A percentile compares a stretch with the other conserved stretches of the same genome.
phyloP scores from a whole-genome alignment of 116 monocot genomes.

The Trichopus zeylanicus region DNA sequence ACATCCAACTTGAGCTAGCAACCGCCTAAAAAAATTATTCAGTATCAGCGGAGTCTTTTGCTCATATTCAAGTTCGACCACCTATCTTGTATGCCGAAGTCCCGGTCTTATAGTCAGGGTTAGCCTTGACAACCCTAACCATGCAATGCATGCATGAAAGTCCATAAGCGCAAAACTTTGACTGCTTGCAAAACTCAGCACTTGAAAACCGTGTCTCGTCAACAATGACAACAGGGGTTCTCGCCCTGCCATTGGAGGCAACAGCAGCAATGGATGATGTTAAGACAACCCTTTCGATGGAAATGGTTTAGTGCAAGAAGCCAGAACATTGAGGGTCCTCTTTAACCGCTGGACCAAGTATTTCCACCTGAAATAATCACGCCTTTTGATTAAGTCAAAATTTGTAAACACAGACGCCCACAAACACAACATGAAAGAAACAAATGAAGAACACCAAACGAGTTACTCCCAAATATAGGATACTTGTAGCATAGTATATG shows the following conservation, averaged over 20 bases:
- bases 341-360: slow-evolving; percentile 70
- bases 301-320: slow-evolving; percentile 40
- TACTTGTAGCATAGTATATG: too few relatives aligned
- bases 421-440: neutral
- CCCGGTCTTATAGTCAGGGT: too few relatives aligned
- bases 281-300: slow-evolving; percentile 55
- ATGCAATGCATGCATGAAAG: too few relatives aligned
- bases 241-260: slow-evolving; percentile 28
- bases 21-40: too few relatives aligned
- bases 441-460: too few relatives aligned
- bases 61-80: too few relatives aligned
- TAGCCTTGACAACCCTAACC: too few relatives aligned
- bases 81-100: too few relatives aligned
- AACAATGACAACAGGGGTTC: slow-evolving; percentile 42
- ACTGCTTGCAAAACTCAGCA: slow-evolving; percentile 26
- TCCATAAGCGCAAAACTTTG: slow-evolving; percentile 15
- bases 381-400: neutral
- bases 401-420: neutral
- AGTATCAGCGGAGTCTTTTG: too few relatives aligned
- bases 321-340: slow-evolving; percentile 69
- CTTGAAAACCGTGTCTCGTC: slow-evolving; percentile 78
- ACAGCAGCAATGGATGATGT: slow-evolving; percentile 70
- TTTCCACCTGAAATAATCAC: slow-evolving; percentile 36
- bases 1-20: too few relatives aligned
- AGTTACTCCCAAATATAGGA: too few relatives aligned